Conservation (phyloP, 2,329 filamentous ascomycete species). For the Cordyceps javanica region DNA sequence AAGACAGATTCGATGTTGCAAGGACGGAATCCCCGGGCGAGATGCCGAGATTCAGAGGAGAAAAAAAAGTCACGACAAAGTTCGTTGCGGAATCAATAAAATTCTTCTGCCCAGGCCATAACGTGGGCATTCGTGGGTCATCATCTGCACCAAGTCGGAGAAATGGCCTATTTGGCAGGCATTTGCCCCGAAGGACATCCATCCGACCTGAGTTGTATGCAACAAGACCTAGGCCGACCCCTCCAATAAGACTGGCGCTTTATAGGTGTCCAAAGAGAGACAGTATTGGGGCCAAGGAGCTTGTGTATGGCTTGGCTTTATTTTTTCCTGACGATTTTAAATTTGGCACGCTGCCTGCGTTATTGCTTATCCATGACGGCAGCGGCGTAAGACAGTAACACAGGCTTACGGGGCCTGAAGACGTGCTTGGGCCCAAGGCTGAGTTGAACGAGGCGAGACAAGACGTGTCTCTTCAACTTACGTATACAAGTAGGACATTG, state of each 20-base stretch:
- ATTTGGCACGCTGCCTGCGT: not conserved
- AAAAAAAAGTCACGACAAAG: not conserved
- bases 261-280: not conserved
- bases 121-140: not conserved
- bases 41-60: not conserved
- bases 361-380: not conserved
- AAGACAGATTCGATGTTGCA: not conserved
- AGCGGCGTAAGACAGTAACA: not conserved
- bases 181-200: not conserved
- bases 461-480: not conserved
- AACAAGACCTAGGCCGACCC: not conserved
- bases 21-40: not conserved
- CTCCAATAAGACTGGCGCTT: not conserved
- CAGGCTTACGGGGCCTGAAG: not conserved
- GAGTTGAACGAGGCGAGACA: not conserved
- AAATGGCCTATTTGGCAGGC: not conserved
- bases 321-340: not conserved
- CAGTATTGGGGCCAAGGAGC: not conserved
- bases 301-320: not conserved
- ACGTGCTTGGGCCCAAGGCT: constrained; percentile 4
- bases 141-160: not conserved
- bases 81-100: not conserved
- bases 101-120: not conserved
- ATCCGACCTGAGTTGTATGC: not conserved
- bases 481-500: not conserved